These are phyloP conservation scores for Solanum aculeatissimum DNA, from an alignment of 305 asterid species.

Conservation along the genomic window DNA sequence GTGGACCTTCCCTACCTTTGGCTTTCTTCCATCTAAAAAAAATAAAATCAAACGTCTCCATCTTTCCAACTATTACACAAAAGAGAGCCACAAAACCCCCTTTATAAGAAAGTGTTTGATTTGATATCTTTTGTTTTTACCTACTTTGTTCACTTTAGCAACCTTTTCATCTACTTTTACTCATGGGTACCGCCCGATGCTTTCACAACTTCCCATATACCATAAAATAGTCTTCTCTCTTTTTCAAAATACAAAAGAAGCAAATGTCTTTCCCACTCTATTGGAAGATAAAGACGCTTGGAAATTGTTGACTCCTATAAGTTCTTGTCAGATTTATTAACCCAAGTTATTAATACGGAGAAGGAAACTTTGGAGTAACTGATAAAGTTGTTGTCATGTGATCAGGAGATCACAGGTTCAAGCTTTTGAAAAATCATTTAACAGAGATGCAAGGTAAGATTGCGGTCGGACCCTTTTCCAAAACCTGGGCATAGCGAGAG, in stretches of 20 bases:
- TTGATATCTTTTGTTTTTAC: slow-evolving; percentile 41
- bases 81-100: background rate
- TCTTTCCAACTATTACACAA: background rate
- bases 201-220: background rate
- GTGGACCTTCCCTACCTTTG: slow-evolving; percentile 17
- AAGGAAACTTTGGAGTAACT: too few relatives aligned
- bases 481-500: too few relatives aligned
- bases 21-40: background rate
- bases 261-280: slow-evolving; percentile 32
- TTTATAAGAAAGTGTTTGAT: slow-evolving; percentile 37
- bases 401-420: too few relatives aligned
- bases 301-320: slow-evolving; percentile 4
- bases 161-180: slow-evolving; percentile 26
- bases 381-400: too few relatives aligned
- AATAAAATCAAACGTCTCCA: background rate
- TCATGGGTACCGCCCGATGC: background rate
- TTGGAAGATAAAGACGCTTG: slow-evolving; percentile 19
- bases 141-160: slow-evolving; percentile 20
- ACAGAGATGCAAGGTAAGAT: too few relatives aligned
- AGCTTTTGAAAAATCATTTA: too few relatives aligned
- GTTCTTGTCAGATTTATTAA: background rate
- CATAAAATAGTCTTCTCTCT: background rate
- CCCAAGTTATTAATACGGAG: background rate
- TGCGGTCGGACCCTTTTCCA: too few relatives aligned
- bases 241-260: background rate